Percentiles rank a stretch among this genome's conserved stretches.
Evolutionary conservation across 208 protist species (phyloP).

Genomic region (Trypanosoma boissoni): DNA sequence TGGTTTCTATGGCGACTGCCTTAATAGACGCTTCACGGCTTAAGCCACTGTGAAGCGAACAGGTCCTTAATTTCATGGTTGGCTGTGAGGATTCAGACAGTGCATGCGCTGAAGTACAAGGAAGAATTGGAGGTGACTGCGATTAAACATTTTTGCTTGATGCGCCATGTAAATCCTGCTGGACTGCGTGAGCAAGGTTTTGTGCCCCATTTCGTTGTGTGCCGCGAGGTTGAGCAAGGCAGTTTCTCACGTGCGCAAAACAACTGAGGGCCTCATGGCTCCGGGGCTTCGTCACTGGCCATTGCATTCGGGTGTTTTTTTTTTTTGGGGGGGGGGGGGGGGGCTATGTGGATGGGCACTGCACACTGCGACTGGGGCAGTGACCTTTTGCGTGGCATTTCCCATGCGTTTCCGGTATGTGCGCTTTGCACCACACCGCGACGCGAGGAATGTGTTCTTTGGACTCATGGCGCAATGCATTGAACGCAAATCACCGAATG

Average conservation of each 20-base stretch:
- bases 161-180: slow-evolving; percentile 76
- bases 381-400: slow-evolving; percentile 65
- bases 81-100: slow-evolving; percentile 52
- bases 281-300: slow-evolving; percentile 80
- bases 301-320: slow-evolving; percentile 78
- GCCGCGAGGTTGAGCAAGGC: slow-evolving; percentile 57
- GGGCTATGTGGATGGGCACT: slow-evolving; percentile 75
- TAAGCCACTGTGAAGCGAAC: slow-evolving; percentile 71
- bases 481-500: slow-evolving; percentile 78
- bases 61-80: slow-evolving; percentile 63
- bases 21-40: slow-evolving; percentile 50
- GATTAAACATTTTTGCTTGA: slow-evolving; percentile 69
- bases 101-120: slow-evolving; percentile 44
- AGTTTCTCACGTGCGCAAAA: slow-evolving; percentile 51
- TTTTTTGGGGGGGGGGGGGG: no score
- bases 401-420: slow-evolving; percentile 69
- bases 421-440: slow-evolving; percentile 75
- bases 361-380: slow-evolving; percentile 64
- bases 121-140: slow-evolving; percentile 53
- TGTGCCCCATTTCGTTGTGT: slow-evolving; percentile 83
- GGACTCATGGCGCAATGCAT: slow-evolving; percentile 66
- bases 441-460: slow-evolving; percentile 79
- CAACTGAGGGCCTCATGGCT: slow-evolving; percentile 81
- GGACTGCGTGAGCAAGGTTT: slow-evolving; percentile 47
- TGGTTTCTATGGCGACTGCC: slow-evolving; percentile 53